Percentiles rank a stretch among this genome's conserved stretches.
phyloP scores from a whole-genome alignment of 179 eudicot genomes.

The Kewa caespitosa region DNA sequence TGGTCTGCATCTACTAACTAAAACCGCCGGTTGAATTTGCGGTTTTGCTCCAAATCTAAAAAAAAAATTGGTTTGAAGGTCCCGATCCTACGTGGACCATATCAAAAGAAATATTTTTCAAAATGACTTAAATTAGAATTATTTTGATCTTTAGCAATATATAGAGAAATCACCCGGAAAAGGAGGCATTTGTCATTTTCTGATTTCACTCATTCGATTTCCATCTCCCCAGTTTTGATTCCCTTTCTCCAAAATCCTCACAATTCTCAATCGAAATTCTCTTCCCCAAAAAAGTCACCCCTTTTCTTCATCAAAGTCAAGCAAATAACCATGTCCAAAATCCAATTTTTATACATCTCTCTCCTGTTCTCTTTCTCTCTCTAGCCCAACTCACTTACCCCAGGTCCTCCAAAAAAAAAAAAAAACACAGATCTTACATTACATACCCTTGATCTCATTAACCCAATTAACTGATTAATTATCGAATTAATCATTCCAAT shows the following conservation, averaged over 20 bases:
- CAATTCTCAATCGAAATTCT: neutral
- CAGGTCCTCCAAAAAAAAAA: conserved; percentile 7
- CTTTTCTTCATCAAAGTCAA: conserved; percentile 17
- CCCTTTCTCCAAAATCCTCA: neutral
- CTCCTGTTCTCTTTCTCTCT: neutral
- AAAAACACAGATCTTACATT: conserved; percentile 23
- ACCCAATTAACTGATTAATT: conserved; percentile 17
- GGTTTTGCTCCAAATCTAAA: too few relatives aligned
- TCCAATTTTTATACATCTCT: neutral
- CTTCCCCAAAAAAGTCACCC: neutral
- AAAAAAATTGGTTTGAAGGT: too few relatives aligned
- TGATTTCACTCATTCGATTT: neutral
- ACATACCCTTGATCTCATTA: neutral
- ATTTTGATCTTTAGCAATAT: too few relatives aligned
- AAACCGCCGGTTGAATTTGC: too few relatives aligned
- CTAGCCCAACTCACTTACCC: conserved; percentile 3
- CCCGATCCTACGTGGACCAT: too few relatives aligned
- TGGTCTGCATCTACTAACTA: too few relatives aligned
- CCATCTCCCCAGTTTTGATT: neutral
- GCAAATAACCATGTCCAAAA: too few relatives aligned
- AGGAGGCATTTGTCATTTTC: conserved; percentile 11
- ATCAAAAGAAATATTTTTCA: too few relatives aligned
- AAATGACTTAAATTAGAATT: too few relatives aligned
- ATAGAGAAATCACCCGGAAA: too few relatives aligned
- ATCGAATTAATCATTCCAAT: too few relatives aligned